Percentiles rank a stretch among this genome's conserved stretches.
Conservation (phyloP, 2,329 filamentous ascomycete genomes). For the Setomelanomma holmii region DNA sequence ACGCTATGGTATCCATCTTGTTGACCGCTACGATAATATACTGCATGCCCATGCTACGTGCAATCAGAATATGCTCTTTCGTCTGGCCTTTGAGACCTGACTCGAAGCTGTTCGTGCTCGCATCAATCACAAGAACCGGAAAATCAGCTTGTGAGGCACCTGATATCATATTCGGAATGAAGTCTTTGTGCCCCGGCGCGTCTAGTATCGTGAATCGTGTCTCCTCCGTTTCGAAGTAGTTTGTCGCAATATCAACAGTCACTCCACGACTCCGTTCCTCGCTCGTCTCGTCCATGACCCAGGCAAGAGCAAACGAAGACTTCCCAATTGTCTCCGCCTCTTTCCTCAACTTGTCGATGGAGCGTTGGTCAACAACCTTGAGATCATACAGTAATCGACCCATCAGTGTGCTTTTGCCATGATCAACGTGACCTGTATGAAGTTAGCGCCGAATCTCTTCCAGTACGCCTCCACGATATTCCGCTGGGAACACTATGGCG, state of each 20-base stretch:
- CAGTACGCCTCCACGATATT: too few relatives aligned
- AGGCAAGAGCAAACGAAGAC: conserved; percentile 92
- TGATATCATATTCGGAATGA: conserved; percentile 99
- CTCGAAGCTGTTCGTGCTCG: conserved; percentile 89
- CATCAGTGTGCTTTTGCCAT: conserved; percentile 98
- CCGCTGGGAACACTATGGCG: too few relatives aligned
- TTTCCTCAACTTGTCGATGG: conserved; percentile 84
- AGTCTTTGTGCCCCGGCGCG: conserved; percentile 92
- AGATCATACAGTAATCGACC: conserved; percentile 89
- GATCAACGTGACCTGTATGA: conserved; percentile 84
- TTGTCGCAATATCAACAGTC: conserved; percentile 95
- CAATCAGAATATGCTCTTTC: conserved; percentile 86
- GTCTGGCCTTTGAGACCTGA: conserved; percentile 93
- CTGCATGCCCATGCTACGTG: conserved; percentile 89
- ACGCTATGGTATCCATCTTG: conserved; percentile 87
- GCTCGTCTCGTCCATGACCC: conserved; percentile 91
- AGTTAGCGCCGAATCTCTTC: too few relatives aligned
- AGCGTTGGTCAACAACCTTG: conserved; percentile 84
- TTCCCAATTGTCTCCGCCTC: conserved; percentile 94
- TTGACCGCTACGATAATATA: conserved; percentile 90
- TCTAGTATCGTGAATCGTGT: conserved; percentile 94
- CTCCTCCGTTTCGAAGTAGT: conserved; percentile 87
- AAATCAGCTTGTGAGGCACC: conserved; percentile 96
- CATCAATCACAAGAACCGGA: conserved; percentile 91
- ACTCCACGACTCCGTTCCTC: conserved; percentile 91